phyloP scores from a whole-genome alignment of 1,139 yeast genomes.

The Suhomyces coccinellae region DNA sequence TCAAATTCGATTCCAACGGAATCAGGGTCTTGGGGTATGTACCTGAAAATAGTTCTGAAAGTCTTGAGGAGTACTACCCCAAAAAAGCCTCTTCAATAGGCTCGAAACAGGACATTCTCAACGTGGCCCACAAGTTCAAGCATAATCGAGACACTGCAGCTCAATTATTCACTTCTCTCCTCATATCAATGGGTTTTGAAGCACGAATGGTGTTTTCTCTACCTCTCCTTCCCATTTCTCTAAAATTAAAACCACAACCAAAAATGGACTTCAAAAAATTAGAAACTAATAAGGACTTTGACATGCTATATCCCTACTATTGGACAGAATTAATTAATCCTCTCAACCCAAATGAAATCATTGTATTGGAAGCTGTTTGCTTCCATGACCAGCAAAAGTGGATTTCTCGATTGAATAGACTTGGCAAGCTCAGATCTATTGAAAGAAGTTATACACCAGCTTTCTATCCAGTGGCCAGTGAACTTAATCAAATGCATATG shows the following conservation, averaged over 20 bases:
- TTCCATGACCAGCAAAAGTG: conserved; percentile 35
- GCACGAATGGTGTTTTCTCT: conserved; percentile 37
- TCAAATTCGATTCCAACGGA: conserved; percentile 35
- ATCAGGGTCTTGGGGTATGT: conserved; percentile 35
- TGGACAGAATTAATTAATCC: conserved; percentile 46
- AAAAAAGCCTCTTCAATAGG: conserved; percentile 20
- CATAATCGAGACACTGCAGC: conserved; percentile 44
- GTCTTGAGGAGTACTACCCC: conserved; percentile 24
- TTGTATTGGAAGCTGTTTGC: conserved; percentile 33
- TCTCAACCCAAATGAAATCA: conserved; percentile 25
- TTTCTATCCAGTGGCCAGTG: conserved; percentile 28
- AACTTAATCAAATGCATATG: conserved; percentile 37
- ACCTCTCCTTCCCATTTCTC: conserved; percentile 28
- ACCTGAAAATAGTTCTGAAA: conserved; percentile 14
- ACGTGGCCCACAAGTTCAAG: conserved; percentile 26
- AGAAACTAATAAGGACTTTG: conserved; percentile 33
- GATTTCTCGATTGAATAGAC: conserved; percentile 25
- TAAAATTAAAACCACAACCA: conserved; percentile 25
- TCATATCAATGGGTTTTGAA: conserved; percentile 36
- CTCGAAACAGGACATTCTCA: conserved; percentile 16
- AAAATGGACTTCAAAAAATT: conserved; percentile 24
- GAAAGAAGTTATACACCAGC: conserved; percentile 17
- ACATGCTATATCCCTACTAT: conserved; percentile 39
- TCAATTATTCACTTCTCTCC: conserved; percentile 34
- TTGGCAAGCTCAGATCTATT: conserved; percentile 3